Evolutionary conservation across 148 eudicot genomes (phyloP), one percentile per base, ranked within the genome.

Genomic region (Chenopodium suecicum): DNA sequence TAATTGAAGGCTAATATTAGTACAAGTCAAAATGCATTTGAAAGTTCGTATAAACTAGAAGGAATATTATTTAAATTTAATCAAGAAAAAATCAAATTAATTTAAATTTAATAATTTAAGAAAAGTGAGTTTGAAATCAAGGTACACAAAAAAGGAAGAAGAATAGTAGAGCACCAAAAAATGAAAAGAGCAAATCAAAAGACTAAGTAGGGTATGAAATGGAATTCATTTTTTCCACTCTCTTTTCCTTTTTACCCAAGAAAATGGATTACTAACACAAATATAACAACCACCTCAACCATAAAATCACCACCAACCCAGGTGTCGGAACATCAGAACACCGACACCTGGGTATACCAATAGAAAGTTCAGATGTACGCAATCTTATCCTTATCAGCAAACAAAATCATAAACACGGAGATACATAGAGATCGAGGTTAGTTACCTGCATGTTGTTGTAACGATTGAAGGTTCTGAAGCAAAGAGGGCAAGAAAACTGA

Each of bases 371-470:
- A 70, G 76, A 70, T 79, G 69, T 41, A 71, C 82, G 27, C 69
- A 47, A 1, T n/a, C 81, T 70, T 82, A 44, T 27, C 3, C 4
- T 19, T 56, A 17, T 2, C 62, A 17, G 3, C 23, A 23, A 23
- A 56, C 17, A 17, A 16, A 17, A 14, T 4, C 17, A 56, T 56
- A 56, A 71, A 31, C 32, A n/a, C 9, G 20, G 50, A 71, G 9
- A 16, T 9, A 20, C 46, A 70, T 22, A 78, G 6, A 41, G 46
- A 20, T 19, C 8, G 54, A 0, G 31, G 25, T 14, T 89, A 94
- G 25, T 14, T 89, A 94, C 98, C 97, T 94, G 97, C 94, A 94
- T 89, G 90, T 94, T 94, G 82, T 94, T 94, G 93, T 94, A 94
- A 86, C 98, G 87, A 63, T 92, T 94, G 92, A 94, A 94, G 32